Evolutionary conservation across 176 grass and related monocot species (phyloP).

Genomic region (Oryza rufipogon): DNA sequence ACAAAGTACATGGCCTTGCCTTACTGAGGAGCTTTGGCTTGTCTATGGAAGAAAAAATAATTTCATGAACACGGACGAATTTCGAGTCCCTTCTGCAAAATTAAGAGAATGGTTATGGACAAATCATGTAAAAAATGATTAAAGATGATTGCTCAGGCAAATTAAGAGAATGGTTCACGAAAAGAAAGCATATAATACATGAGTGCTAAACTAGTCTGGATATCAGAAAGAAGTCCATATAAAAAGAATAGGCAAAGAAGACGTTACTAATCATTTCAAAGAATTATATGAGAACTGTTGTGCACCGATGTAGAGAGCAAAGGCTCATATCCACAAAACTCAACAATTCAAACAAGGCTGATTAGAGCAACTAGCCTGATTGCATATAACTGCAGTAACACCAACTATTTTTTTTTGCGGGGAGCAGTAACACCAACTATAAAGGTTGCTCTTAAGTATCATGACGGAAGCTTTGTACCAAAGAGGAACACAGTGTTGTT

Average conservation of each 20-base stretch:
- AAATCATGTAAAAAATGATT: not conserved
- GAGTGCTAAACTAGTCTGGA: not conserved
- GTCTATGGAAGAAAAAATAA: conserved; percentile 92
- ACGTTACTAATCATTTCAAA: not conserved
- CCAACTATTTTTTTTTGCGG: not conserved
- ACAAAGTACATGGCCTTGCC: conserved; percentile 38
- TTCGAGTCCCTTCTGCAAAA: conserved; percentile 54
- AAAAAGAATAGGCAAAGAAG: not conserved
- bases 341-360: not conserved
- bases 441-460: not conserved
- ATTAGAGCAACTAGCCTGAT: not conserved
- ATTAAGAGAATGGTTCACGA: not conserved
- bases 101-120: not conserved
- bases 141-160: conserved; percentile 24
- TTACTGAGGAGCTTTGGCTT: conserved; percentile 87
- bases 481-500: not conserved
- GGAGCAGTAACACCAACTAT: not conserved
- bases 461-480: not conserved
- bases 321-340: not conserved
- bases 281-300: not conserved
- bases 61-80: conserved; percentile 68
- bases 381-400: conserved; percentile 5
- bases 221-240: not conserved
- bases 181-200: conserved; percentile 14
- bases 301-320: not conserved